Evolutionary conservation across 2,329 filamentous ascomycete genomes (phyloP).

Genomic region (Exophiala sideris): DNA sequence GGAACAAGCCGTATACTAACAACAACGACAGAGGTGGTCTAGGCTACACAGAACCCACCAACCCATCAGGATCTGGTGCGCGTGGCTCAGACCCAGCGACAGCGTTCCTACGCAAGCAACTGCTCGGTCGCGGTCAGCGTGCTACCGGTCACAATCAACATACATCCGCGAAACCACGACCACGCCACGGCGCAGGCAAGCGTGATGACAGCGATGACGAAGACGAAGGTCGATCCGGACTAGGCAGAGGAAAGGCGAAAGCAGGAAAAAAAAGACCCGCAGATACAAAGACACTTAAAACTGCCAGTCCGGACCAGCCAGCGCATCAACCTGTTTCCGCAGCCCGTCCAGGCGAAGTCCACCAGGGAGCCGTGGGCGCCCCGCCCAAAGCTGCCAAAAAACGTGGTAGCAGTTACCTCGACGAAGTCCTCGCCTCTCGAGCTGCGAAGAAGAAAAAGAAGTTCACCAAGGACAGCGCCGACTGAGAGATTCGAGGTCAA

Average conservation of each 20-base stretch:
- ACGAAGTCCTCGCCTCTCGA: slow-evolving; percentile 27
- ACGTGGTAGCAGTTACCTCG: slow-evolving; percentile 25
- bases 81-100: slow-evolving; percentile 10
- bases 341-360: too few relatives aligned
- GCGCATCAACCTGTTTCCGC: not conserved
- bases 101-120: slow-evolving; percentile 19
- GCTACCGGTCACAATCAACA: not conserved
- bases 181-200: not conserved
- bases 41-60: slow-evolving; percentile 4
- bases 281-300: not conserved
- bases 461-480: not conserved
- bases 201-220: slow-evolving; percentile 16
- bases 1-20: not conserved
- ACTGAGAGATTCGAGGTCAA: not conserved
- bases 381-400: slow-evolving; percentile 9
- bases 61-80: not conserved
- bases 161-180: slow-evolving; percentile 5
- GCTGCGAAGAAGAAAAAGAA: slow-evolving; percentile 25
- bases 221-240: slow-evolving; percentile 8
- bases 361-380: not conserved
- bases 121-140: slow-evolving; percentile 10
- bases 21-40: slow-evolving; percentile 4
- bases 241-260: slow-evolving; percentile 1
- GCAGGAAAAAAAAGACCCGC: not conserved
- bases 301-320: not conserved